Conservation (phyloP, 305 asterid species). For the Fraxinus dipetala region DNA sequence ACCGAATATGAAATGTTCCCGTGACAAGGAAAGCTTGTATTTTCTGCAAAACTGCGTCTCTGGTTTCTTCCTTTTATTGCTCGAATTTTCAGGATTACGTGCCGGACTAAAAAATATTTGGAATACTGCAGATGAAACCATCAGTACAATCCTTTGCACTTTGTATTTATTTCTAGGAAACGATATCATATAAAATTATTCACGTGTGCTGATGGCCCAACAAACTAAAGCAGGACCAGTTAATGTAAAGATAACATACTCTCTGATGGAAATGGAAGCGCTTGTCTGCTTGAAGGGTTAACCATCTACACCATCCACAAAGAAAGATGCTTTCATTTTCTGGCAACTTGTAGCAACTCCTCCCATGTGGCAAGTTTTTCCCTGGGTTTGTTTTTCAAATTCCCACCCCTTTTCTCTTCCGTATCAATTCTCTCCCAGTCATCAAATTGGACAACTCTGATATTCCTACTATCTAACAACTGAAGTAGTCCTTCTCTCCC, state of each 20-base stretch:
- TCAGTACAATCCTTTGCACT: not conserved
- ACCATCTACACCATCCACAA: not conserved
- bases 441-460: slow-evolving; percentile 47
- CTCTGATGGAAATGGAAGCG: not conserved
- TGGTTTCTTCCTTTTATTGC: not conserved
- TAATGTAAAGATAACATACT: not conserved
- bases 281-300: not conserved
- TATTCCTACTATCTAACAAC: slow-evolving; percentile 50
- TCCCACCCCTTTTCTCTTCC: slow-evolving; percentile 65
- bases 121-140: not conserved
- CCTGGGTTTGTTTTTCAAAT: slow-evolving; percentile 56
- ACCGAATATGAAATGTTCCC: not conserved
- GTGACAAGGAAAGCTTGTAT: not conserved
- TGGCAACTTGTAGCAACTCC: slow-evolving; percentile 59
- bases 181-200: not conserved
- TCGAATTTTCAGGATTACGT: not conserved
- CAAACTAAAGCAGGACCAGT: not conserved
- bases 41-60: not conserved
- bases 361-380: slow-evolving; percentile 73
- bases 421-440: slow-evolving; percentile 67
- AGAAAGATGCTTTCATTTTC: slow-evolving; percentile 27
- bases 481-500: slow-evolving; percentile 66
- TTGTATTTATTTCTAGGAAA: not conserved
- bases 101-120: no score
- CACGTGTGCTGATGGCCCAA: not conserved